phyloP scores from a whole-genome alignment of 2,329 filamentous ascomycete species.

The Colletotrichum melonis region DNA sequence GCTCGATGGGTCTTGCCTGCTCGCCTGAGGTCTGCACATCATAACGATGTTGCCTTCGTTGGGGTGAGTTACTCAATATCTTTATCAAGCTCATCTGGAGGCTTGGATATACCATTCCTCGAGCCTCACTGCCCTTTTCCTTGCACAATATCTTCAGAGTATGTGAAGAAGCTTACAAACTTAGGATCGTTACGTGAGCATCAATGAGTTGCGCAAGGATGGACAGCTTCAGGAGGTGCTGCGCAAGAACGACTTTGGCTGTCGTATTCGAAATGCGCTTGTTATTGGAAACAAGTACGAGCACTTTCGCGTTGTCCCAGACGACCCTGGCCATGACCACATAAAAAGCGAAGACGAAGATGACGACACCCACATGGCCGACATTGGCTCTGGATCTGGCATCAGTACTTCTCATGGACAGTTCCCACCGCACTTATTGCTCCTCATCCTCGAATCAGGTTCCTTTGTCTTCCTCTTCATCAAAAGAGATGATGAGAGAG shows the following conservation, averaged over 20 bases:
- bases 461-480: constrained; percentile 84
- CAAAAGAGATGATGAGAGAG: constrained; percentile 50
- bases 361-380: constrained; percentile 46
- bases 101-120: constrained; percentile 3
- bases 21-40: constrained; percentile 74
- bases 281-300: constrained; percentile 72
- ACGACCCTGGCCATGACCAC: constrained; percentile 34
- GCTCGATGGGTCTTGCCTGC: constrained; percentile 83
- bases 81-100: background rate
- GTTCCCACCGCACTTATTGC: constrained; percentile 82
- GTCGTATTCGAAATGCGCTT: constrained; percentile 81
- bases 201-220: constrained; percentile 78
- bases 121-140: constrained; percentile 12
- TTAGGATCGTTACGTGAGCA: constrained; percentile 81
- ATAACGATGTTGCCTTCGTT: constrained; percentile 89
- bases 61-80: constrained; percentile 66
- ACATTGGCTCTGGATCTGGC: constrained; percentile 38
- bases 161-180: constrained; percentile 37
- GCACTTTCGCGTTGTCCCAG: constrained; percentile 47
- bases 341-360: constrained; percentile 55
- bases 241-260: constrained; percentile 82
- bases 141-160: background rate
- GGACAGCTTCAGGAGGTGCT: constrained; percentile 80
- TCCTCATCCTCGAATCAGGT: constrained; percentile 79
- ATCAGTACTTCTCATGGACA: constrained; percentile 6